Evolutionary conservation across 169 alveolate genomes (phyloP).

Genomic region (Babesia caballi): DNA sequence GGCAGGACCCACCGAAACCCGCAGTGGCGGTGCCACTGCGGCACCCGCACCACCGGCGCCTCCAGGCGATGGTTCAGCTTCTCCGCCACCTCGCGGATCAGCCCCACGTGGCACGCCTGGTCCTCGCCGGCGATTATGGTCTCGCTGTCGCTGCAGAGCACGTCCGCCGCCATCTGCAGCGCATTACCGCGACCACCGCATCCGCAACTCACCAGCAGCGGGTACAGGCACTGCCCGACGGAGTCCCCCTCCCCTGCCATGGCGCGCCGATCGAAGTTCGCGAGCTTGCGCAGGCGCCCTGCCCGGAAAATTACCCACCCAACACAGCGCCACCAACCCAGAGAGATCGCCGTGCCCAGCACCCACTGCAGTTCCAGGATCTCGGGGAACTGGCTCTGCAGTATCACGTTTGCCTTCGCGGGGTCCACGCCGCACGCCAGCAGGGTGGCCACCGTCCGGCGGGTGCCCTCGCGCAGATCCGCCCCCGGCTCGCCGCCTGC

Average conservation of each 20-base stretch:
- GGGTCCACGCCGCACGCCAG: conserved; percentile 64
- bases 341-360: conserved; percentile 23
- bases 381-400: conserved; percentile 56
- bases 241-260: background rate
- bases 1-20: conserved; percentile 25
- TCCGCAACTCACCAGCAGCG: conserved; percentile 32
- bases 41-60: conserved; percentile 11
- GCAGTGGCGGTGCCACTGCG: background rate
- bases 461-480: background rate
- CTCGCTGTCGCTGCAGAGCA: conserved; percentile 32
- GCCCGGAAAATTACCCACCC: background rate
- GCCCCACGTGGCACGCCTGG: conserved; percentile 31
- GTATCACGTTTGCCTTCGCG: conserved; percentile 8
- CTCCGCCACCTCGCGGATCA: conserved; percentile 45
- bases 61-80: conserved; percentile 31
- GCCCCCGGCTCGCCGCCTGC: background rate
- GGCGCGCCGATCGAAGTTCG: conserved; percentile 29
- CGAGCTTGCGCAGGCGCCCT: conserved; percentile 47
- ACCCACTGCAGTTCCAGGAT: conserved; percentile 60
- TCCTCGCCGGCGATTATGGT: conserved; percentile 55
- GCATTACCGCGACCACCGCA: background rate
- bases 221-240: conserved; percentile 40
- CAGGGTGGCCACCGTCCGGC: conserved; percentile 35
- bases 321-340: background rate
- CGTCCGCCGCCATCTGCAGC: conserved; percentile 60